Evolutionary conservation across 371 early-diverging fungal genomes (phyloP).

Genomic region (Apophysomyces variabilis): DNA sequence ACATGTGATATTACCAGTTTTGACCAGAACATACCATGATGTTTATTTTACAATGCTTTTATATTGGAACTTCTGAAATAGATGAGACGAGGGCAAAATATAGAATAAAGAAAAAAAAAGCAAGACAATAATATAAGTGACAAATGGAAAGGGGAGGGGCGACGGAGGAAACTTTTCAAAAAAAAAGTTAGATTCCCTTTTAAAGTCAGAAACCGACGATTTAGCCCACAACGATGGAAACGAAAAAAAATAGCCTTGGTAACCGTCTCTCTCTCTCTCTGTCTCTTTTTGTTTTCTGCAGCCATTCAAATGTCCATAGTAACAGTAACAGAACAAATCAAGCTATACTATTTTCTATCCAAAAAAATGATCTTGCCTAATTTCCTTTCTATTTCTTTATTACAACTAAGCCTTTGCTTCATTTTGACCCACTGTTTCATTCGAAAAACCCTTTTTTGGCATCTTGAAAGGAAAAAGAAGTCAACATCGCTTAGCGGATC

Average conservation of each 20-base stretch:
- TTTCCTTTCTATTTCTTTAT: too few relatives aligned
- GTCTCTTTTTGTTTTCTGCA: too few relatives aligned
- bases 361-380: too few relatives aligned
- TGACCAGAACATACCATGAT: conserved; percentile 6
- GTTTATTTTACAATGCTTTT: conserved; percentile 1
- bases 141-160: conserved; percentile 1
- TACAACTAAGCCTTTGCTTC: too few relatives aligned
- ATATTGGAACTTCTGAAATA: not conserved
- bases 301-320: too few relatives aligned
- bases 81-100: not conserved
- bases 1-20: conserved; percentile 7
- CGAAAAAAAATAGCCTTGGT: not conserved
- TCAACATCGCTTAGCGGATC: too few relatives aligned
- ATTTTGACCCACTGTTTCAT: too few relatives aligned
- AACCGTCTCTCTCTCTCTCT: not conserved
- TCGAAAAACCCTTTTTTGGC: too few relatives aligned
- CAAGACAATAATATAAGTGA: not conserved
- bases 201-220: conserved; percentile 9
- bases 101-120: not conserved
- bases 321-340: too few relatives aligned
- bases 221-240: not conserved
- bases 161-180: not conserved
- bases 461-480: too few relatives aligned
- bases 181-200: conserved; percentile 6
- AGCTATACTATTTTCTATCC: too few relatives aligned